A percentile compares a stretch with the other conserved stretches of the same genome.
Evolutionary conservation across 164 flowering plant species (phyloP).

Genomic region (Echeveria elegans): DNA sequence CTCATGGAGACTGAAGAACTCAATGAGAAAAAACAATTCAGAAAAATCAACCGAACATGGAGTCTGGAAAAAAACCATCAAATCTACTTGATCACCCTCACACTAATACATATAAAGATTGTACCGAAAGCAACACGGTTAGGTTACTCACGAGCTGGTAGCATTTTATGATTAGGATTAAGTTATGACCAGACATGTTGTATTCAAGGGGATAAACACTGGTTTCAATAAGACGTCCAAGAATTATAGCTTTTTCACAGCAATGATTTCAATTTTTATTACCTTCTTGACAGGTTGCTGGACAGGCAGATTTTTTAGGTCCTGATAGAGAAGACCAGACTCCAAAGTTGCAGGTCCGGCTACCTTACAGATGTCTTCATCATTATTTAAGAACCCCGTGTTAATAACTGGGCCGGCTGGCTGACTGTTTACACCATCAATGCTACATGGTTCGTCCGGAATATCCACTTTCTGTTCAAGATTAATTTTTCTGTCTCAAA

Average conservation of each 20-base stretch:
- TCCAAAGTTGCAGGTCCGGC: constrained; percentile 38
- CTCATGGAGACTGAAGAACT: background rate
- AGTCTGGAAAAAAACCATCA: too few relatives aligned
- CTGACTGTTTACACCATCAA: constrained; percentile 34
- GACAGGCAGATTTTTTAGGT: constrained; percentile 32
- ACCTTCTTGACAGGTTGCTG: constrained; percentile 47
- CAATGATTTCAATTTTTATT: background rate
- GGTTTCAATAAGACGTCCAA: background rate
- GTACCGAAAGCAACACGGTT: too few relatives aligned
- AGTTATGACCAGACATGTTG: background rate
- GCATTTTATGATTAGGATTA: background rate
- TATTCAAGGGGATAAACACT: background rate
- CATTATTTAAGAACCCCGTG: constrained; percentile 27
- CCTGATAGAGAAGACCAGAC: constrained; percentile 32
- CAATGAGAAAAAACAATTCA: background rate
- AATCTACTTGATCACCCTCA: too few relatives aligned
- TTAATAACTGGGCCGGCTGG: constrained; percentile 29
- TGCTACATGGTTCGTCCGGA: constrained; percentile 25
- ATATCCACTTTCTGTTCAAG: constrained; percentile 32
- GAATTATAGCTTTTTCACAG: constrained; percentile 4
- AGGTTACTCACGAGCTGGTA: too few relatives aligned
- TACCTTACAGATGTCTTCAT: constrained; percentile 27
- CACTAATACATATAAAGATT: too few relatives aligned
- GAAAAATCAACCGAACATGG: too few relatives aligned
- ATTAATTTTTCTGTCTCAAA: constrained; percentile 43